Percentiles rank a stretch among this genome's conserved stretches.
These are phyloP conservation scores for Cladophialophora psammophila DNA, from an alignment of 2,329 filamentous ascomycete genomes.

Conservation along the genomic window DNA sequence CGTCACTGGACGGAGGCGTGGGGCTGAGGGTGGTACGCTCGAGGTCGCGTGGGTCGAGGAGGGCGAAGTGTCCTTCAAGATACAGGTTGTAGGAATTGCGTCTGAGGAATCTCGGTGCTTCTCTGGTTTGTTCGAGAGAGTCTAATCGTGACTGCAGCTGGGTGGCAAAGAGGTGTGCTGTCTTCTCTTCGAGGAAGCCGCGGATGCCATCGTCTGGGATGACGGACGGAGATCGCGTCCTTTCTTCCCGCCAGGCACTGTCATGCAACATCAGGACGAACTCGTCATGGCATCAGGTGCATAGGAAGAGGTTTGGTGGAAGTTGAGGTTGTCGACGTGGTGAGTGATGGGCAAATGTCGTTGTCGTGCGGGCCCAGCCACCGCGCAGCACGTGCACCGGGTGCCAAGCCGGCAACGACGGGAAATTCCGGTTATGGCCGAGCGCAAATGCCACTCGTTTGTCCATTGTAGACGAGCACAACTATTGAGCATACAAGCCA, in stretches of 20 bases:
- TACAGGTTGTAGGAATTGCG: constrained; percentile 27
- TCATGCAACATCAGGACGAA: constrained; percentile 10
- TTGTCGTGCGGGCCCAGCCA: constrained; percentile 10
- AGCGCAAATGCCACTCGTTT: constrained; percentile 5
- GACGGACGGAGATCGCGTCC: constrained; percentile 24
- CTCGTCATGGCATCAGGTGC: constrained; percentile 3
- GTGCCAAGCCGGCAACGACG: constrained; percentile 20
- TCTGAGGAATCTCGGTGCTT: constrained; percentile 26
- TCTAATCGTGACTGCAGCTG: constrained; percentile 24
- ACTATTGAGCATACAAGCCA: background rate
- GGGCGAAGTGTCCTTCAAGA: constrained; percentile 25
- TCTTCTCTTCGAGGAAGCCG: constrained; percentile 18
- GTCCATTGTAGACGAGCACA: background rate
- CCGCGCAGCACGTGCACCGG: background rate
- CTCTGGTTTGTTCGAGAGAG: constrained; percentile 25
- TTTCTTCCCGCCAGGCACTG: constrained; percentile 12
- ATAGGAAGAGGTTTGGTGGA: constrained; percentile 7
- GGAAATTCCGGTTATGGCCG: constrained; percentile 20
- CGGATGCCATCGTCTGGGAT: constrained; percentile 24
- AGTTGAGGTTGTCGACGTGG: background rate
- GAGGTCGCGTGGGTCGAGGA: constrained; percentile 26
- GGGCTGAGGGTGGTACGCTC: constrained; percentile 26
- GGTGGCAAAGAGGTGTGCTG: constrained; percentile 25
- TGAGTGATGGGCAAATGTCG: constrained; percentile 15
- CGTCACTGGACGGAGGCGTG: constrained; percentile 24